phyloP scores from a whole-genome alignment of 1,284 basidiomycete genomes.

The Rhodotorula mucilaginosa region DNA sequence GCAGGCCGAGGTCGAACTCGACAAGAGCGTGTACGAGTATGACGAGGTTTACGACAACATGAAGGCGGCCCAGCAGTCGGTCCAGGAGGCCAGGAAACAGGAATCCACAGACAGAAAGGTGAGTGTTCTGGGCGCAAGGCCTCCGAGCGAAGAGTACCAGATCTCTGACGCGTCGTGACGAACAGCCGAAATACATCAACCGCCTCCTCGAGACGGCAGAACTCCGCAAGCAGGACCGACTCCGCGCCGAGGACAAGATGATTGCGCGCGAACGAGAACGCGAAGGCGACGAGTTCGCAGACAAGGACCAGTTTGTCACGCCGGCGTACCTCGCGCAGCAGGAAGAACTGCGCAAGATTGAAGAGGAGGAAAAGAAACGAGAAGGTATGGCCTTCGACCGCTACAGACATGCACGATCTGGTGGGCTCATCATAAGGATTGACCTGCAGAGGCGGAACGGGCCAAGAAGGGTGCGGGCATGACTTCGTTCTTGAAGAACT shows the following conservation, averaged over 20 bases:
- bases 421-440: conserved; percentile 17
- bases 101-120: conserved; percentile 64
- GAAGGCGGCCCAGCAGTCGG: conserved; percentile 77
- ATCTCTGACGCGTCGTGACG: no score
- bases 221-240: conserved; percentile 79
- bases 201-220: conserved; percentile 77
- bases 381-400: conserved; percentile 60
- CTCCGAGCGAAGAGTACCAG: not conserved
- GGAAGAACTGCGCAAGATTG: conserved; percentile 82
- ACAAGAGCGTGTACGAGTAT: conserved; percentile 86
- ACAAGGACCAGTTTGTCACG: conserved; percentile 95
- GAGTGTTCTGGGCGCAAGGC: not conserved
- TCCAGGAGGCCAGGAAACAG: conserved; percentile 64
- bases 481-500: conserved; percentile 78
- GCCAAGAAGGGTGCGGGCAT: conserved; percentile 58
- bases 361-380: conserved; percentile 80
- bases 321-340: conserved; percentile 97
- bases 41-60: conserved; percentile 95
- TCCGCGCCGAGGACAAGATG: conserved; percentile 98
- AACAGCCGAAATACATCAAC: conserved; percentile 88
- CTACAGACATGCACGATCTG: not conserved
- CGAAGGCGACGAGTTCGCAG: conserved; percentile 90
- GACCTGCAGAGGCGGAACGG: conserved; percentile 31
- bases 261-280: conserved; percentile 86
- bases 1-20: conserved; percentile 67